Evolutionary conservation across 78 protist species (phyloP).

Genomic region (Monosiga brevicollis): DNA sequence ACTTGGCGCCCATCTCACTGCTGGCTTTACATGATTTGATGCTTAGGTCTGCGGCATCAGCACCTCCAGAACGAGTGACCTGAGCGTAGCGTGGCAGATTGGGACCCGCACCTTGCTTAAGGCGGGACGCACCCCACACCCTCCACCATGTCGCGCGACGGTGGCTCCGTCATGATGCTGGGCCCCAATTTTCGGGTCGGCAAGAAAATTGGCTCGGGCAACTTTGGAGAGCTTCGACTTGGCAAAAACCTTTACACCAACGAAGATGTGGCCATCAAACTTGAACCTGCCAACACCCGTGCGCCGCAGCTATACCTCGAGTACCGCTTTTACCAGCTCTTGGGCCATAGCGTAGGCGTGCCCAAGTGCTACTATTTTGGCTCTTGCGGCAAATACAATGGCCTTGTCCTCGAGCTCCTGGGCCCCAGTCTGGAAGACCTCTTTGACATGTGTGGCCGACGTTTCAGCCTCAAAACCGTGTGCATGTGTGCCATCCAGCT

Average conservation of each 20-base stretch:
- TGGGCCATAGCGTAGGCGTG: not conserved
- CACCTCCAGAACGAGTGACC: too few relatives aligned
- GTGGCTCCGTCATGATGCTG: conserved; percentile 19
- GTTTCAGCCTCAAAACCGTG: conserved; percentile 74
- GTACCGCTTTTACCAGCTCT: not conserved
- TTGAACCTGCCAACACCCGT: not conserved
- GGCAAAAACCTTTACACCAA: conserved; percentile 9
- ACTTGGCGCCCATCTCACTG: too few relatives aligned
- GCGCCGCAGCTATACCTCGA: not conserved
- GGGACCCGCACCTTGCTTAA: too few relatives aligned
- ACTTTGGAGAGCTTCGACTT: conserved; percentile 71
- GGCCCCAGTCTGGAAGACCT: conserved; percentile 96
- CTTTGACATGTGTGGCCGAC: conserved; percentile 81
- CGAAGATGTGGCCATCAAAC: not conserved
- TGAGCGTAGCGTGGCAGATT: too few relatives aligned
- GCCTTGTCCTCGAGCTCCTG: conserved; percentile 84
- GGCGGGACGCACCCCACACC: too few relatives aligned
- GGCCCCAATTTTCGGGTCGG: conserved; percentile 39
- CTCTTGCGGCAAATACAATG: conserved; percentile 24
- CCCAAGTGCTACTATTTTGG: conserved; percentile 22
- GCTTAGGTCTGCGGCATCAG: too few relatives aligned
- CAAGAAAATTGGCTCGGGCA: conserved; percentile 69
- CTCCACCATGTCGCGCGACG: too few relatives aligned
- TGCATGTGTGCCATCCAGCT: conserved; percentile 92
- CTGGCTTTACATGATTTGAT: too few relatives aligned